phyloP scores from a whole-genome alignment of 75 land plant species.

The Cryptomeria japonica region DNA sequence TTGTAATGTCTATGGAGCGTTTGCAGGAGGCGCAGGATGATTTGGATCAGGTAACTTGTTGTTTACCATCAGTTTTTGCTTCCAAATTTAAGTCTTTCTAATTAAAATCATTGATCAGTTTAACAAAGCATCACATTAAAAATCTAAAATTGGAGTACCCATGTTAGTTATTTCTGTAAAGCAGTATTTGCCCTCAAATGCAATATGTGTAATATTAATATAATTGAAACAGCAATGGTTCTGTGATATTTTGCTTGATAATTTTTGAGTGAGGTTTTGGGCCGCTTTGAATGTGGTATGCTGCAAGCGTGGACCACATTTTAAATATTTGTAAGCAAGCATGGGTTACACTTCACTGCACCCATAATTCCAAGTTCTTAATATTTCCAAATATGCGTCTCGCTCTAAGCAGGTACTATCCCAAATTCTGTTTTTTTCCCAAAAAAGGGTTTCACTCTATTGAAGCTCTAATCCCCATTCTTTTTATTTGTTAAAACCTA shows the following conservation, averaged over 20 bases:
- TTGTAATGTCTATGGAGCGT: constrained; percentile 12
- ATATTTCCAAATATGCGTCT: neutral
- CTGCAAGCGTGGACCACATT: neutral
- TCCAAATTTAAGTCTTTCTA: neutral
- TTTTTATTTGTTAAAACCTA: no score
- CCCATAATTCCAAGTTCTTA: neutral
- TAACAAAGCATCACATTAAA: neutral
- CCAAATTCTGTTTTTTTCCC: neutral
- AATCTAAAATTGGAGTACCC: neutral
- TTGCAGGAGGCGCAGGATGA: constrained; percentile 8
- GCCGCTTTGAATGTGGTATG: neutral
- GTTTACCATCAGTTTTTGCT: neutral
- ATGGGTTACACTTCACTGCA: neutral
- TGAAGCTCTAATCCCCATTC: no score
- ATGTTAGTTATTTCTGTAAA: neutral
- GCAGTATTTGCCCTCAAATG: neutral
- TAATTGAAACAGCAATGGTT: neutral
- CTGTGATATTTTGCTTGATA: neutral
- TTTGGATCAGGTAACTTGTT: constrained; percentile 7
- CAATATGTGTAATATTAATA: neutral
- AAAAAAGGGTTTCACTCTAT: neutral
- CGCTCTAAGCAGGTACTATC: neutral
- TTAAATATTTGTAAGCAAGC: neutral
- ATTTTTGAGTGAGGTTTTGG: neutral
- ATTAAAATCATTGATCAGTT: neutral